phyloP scores from a whole-genome alignment of 192 early-diverging fungal species.

The Coemansia furcata region DNA sequence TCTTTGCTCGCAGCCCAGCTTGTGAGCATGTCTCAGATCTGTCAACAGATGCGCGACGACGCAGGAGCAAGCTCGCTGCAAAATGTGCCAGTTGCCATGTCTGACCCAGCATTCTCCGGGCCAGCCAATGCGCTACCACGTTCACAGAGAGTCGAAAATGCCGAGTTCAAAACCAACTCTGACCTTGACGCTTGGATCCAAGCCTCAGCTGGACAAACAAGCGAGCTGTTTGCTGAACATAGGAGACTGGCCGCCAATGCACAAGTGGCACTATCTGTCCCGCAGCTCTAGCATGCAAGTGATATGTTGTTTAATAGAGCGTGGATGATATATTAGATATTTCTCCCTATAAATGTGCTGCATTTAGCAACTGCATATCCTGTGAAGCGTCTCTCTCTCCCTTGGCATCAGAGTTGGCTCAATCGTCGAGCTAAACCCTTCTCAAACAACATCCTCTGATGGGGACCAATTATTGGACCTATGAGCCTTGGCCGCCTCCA shows the following conservation, averaged over 20 bases:
- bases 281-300: conserved; percentile 4
- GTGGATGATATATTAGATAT: background rate
- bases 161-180: background rate
- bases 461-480: too few species aligned
- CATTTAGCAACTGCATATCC: background rate
- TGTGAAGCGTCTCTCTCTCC: conserved; percentile 20
- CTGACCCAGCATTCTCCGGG: conserved; percentile 12
- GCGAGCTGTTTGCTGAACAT: conserved; percentile 42
- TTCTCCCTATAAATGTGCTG: background rate
- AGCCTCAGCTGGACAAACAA: conserved; percentile 25
- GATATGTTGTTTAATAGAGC: background rate
- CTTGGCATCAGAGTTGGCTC: conserved; percentile 26
- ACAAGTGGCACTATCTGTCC: conserved; percentile 42
- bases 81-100: conserved; percentile 26
- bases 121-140: conserved; percentile 13
- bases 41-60: conserved; percentile 41
- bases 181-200: conserved; percentile 34
- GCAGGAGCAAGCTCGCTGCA: conserved; percentile 16
- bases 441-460: too few species aligned
- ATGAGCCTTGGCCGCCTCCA: too few species aligned
- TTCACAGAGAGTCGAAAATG: background rate
- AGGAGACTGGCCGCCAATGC: conserved; percentile 39
- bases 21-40: conserved; percentile 42
- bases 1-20: conserved; percentile 52
- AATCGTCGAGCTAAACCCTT: conserved; percentile 15